Evolutionary conservation across 345 rosid genomes (phyloP).

Genomic region (Pistacia vera): DNA sequence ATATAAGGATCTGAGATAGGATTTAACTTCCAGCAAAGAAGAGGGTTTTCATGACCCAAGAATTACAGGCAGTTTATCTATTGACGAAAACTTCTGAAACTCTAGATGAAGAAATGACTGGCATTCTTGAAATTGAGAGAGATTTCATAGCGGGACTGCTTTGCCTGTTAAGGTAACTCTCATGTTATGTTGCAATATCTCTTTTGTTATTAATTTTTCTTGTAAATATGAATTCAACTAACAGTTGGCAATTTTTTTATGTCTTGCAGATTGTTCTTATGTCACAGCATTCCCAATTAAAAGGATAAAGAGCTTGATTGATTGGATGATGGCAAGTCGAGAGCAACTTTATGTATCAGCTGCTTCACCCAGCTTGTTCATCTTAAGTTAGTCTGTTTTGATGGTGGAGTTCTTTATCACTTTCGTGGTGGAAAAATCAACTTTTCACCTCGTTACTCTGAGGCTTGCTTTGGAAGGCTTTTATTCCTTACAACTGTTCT

Average conservation of each 20-base stretch:
- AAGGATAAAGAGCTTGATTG: slow-evolving; percentile 18
- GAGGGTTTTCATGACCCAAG: background rate
- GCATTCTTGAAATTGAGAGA: slow-evolving; percentile 21
- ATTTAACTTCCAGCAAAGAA: slow-evolving; percentile 2
- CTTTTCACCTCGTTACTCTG: background rate
- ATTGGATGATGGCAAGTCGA: slow-evolving; percentile 17
- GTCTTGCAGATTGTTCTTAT: slow-evolving; percentile 32
- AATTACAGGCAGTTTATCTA: slow-evolving; percentile 4
- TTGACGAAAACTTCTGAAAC: background rate
- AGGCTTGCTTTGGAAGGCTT: slow-evolving; percentile 1
- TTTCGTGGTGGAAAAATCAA: slow-evolving; percentile 8
- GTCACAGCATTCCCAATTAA: slow-evolving; percentile 17
- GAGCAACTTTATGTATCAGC: slow-evolving; percentile 10
- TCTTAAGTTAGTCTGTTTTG: slow-evolving; percentile 4
- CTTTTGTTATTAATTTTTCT: background rate
- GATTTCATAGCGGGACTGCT: slow-evolving; percentile 22
- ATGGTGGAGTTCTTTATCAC: slow-evolving; percentile 10
- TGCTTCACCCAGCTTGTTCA: slow-evolving; percentile 25
- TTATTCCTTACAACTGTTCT: background rate
- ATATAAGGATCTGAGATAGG: slow-evolving; percentile 6
- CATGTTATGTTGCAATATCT: background rate
- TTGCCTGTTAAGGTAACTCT: slow-evolving; percentile 30
- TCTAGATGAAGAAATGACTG: slow-evolving; percentile 12
- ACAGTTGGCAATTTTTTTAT: slow-evolving; percentile 8
- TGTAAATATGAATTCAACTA: background rate